Evolutionary conservation across 2,329 filamentous ascomycete genomes (phyloP), one percentile per base, ranked within the genome.

Genomic region (Fusarium torulosum): DNA sequence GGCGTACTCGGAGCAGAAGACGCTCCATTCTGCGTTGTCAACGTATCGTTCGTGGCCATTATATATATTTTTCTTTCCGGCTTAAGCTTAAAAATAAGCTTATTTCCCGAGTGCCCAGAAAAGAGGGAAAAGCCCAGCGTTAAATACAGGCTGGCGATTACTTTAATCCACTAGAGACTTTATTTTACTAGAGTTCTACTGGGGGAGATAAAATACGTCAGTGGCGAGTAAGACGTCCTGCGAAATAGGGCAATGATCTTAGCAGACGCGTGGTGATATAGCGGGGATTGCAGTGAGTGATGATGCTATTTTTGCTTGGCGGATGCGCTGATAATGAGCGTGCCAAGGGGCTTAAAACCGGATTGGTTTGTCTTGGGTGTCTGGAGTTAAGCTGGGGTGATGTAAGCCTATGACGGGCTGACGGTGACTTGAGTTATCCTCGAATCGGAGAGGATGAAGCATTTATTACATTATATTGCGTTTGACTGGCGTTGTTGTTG

Each of bases 41-140:
- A 8, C 4, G 7, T 43, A 11, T 42, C 42, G 9, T 27, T 47
- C 2, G 4, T 56, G 5, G 40, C 15, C 15, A 47, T 52, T 14
- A 21, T 46, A 8, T n/a, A 9, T 25, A 25, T 25, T 25, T 9
- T 25, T 25, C 10, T 37, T 5, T 4, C 7, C 5, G 35, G 54
- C 45, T 66, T 66, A 66, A 66, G 55, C 63, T 66, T 66, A 66
- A 61, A 49, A 56, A 42, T 56, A 66, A 66, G 61, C 63, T 66
- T 66, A 62, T 43, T 62, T 31, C n/a, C 35, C 19, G 11, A 25
- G 19, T 13, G 5, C 25, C 33, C 19, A 25, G 21, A 37, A 6
- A 19, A 20, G 4, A 20, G 29, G 25, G 14, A 14, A 20, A 31
- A 45, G 25, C 14, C 19, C 38, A 46, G 0, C n/a, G 7, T 38